Percentiles rank a stretch among this genome's conserved stretches.
These are phyloP conservation scores for Penicillium fimorum DNA, from an alignment of 495 filamentous ascomycete species.

Conservation along the genomic window DNA sequence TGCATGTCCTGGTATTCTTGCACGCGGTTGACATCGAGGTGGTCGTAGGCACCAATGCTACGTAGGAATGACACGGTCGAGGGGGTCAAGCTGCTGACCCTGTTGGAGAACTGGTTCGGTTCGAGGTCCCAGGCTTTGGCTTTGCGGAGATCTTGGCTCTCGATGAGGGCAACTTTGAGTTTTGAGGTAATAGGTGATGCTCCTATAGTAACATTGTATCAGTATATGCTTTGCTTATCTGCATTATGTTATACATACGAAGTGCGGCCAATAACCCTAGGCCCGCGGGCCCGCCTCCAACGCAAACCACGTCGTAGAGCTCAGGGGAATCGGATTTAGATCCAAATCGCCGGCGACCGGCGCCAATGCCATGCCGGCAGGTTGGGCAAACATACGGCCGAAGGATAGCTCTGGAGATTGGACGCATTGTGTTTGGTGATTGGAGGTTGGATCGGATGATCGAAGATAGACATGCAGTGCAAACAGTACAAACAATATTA, in stretches of 20 bases:
- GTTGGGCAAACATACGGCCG: slow-evolving; percentile 45
- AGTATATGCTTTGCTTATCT: not conserved
- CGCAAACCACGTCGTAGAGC: slow-evolving; percentile 91
- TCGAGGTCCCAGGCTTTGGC: slow-evolving; percentile 62
- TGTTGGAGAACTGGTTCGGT: slow-evolving; percentile 76
- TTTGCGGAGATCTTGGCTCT: slow-evolving; percentile 77
- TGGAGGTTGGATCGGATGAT: slow-evolving; percentile 19
- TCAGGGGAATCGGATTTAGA: slow-evolving; percentile 32
- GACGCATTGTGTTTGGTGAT: slow-evolving; percentile 35
- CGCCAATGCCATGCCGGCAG: slow-evolving; percentile 33
- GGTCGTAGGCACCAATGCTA: slow-evolving; percentile 83
- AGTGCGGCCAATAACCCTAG: slow-evolving; percentile 84
- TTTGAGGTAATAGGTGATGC: slow-evolving; percentile 70
- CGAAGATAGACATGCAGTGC: slow-evolving; percentile 7
- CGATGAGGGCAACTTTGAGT: slow-evolving; percentile 84
- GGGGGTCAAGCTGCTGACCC: slow-evolving; percentile 91
- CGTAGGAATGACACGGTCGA: slow-evolving; percentile 69
- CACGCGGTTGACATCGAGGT: slow-evolving; percentile 65
- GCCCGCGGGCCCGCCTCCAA: slow-evolving; percentile 95
- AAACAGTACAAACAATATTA: slow-evolving; percentile 14
- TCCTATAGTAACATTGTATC: slow-evolving; percentile 32
- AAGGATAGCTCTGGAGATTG: slow-evolving; percentile 32
- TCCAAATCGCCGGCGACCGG: slow-evolving; percentile 31
- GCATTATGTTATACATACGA: slow-evolving; percentile 52
- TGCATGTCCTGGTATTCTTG: slow-evolving; percentile 91